These are phyloP conservation scores for Saksenaea oblongispora DNA, from an alignment of 371 early-diverging fungal genomes.

Conservation along the genomic window DNA sequence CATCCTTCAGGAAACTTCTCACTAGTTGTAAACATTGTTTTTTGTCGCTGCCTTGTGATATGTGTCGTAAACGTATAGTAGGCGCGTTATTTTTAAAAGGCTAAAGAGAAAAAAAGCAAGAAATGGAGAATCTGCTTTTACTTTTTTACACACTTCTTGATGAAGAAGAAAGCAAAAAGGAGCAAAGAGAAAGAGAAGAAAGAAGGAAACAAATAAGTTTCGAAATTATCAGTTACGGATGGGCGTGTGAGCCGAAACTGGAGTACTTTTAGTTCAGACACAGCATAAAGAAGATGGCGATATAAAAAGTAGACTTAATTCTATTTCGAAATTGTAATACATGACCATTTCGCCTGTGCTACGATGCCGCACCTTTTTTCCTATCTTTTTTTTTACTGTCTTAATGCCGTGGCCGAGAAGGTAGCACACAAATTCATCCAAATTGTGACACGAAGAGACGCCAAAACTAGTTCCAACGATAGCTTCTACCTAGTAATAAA, in stretches of 20 bases:
- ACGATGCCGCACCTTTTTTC: not conserved
- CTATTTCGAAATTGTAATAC: constrained; percentile 2
- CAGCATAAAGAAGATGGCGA: constrained; percentile 6
- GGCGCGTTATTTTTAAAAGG: not conserved
- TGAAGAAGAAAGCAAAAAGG: constrained; percentile 2
- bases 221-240: not conserved
- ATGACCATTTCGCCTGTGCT: not conserved
- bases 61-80: not conserved
- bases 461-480: not conserved
- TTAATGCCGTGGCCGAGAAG: not conserved
- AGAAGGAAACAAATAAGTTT: not conserved
- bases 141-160: constrained; percentile 2
- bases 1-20: constrained; percentile 51
- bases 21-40: constrained; percentile 4
- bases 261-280: constrained; percentile 4
- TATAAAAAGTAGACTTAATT: constrained; percentile 5
- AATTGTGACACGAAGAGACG: not conserved
- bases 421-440: not conserved
- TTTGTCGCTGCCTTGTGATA: not conserved
- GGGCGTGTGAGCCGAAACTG: constrained; percentile 2
- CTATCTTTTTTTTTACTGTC: not conserved
- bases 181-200: constrained; percentile 3
- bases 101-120: not conserved
- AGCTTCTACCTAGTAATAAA: not conserved
- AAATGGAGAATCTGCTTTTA: not conserved